These are phyloP conservation scores for Petunia secreta DNA, from an alignment of 257 asterid species.

Conservation along the genomic window DNA sequence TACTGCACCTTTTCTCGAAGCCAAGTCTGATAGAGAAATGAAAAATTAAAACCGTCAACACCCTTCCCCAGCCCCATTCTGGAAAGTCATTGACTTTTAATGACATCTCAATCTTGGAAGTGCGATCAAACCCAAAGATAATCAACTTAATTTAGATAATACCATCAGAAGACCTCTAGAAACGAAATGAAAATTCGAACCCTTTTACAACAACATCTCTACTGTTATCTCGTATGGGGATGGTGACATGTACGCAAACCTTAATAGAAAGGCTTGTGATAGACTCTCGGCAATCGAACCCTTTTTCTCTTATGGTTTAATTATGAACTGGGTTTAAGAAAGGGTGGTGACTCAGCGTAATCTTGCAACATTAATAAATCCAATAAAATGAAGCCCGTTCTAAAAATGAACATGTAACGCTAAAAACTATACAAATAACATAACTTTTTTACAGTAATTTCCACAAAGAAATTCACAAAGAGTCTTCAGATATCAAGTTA, in stretches of 20 bases:
- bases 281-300: no score
- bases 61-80: neutral
- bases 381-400: neutral
- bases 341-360: neutral
- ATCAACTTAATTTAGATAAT: neutral
- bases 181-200: neutral
- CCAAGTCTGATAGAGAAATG: no score
- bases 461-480: neutral
- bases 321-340: neutral
- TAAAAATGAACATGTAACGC: neutral
- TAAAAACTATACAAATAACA: neutral
- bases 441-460: neutral
- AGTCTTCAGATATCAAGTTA: neutral
- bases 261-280: no score
- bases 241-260: no score
- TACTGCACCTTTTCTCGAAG: no score
- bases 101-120: neutral
- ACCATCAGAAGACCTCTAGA: neutral
- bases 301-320: neutral
- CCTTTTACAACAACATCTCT: no score
- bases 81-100: neutral
- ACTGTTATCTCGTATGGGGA: no score
- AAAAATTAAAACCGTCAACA: neutral
- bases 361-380: neutral
- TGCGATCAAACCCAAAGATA: neutral